Evolutionary conservation across 129 eudicot species (phyloP), one percentile per base, ranked within the genome.

Genomic region (Calendula officinalis): DNA sequence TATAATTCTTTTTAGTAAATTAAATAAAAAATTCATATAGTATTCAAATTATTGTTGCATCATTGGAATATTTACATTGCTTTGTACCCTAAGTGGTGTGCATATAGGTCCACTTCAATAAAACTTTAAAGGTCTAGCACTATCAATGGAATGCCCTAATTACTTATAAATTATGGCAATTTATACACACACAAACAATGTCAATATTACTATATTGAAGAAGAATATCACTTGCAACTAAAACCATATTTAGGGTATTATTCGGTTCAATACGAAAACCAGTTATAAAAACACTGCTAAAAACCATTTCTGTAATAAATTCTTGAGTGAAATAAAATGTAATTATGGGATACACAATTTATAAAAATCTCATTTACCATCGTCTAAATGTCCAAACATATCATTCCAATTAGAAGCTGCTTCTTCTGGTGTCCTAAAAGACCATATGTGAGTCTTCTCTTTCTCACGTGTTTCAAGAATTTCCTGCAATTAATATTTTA

Each of bases 381-480:
- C 69, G 69, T 78, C 81, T 60, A 75, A 48, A 60, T 83, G 77
- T 41, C 84, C 82, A 68, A 62, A 83, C 13, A 64, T 1, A 51
- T 64, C 72, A 14, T 76, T 65, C 88, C 88, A 83, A 51, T 76
- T 38, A 61, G 82, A 46, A 1, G 82, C 78, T 0, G 91, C 95
- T 77, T 86, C 97, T 55, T 85, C 80, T 0, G 86, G 90, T 13
- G 97, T 72, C 57, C 95, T 83, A 48, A 78, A 75, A n/a, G 86
- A 47, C 97, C 97, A 89, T 48, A 89, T 83, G 50, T 83, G 95
- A 15, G 64, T 37, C 78, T 71, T 67, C 9, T 70, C 77, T 66
- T 85, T 89, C 70, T 89, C 97, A 11, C 97, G 91, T 6, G 53
- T 54, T 73, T 78, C 81, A 34, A 89, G 74, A 67, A 86, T 89